These are phyloP conservation scores for Colletotrichum filicis DNA, from an alignment of 2,329 filamentous ascomycete genomes.

Conservation along the genomic window DNA sequence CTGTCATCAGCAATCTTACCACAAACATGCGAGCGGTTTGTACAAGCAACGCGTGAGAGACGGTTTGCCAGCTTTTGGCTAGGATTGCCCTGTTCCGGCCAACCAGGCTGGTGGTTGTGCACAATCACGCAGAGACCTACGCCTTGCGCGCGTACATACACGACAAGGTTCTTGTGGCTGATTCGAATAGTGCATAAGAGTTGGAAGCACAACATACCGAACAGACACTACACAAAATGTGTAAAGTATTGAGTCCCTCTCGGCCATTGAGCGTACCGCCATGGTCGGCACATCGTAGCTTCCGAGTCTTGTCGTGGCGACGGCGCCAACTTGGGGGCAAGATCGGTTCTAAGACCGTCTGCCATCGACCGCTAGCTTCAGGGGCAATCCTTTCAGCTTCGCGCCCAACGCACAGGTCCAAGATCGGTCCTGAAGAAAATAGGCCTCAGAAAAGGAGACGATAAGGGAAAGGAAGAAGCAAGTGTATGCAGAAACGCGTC, in stretches of 20 bases:
- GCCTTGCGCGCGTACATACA: background rate
- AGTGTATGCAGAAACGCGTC: slow-evolving; percentile 7
- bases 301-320: background rate
- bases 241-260: background rate
- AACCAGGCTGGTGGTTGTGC: background rate
- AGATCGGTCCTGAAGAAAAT: slow-evolving; percentile 4
- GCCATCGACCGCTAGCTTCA: slow-evolving; percentile 11
- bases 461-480: background rate
- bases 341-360: slow-evolving; percentile 6
- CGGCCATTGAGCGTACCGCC: background rate
- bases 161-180: background rate
- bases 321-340: background rate
- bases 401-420: background rate
- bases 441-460: background rate
- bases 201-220: background rate
- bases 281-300: background rate
- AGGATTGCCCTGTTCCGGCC: background rate
- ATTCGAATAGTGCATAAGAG: background rate
- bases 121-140: background rate
- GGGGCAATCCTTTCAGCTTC: background rate
- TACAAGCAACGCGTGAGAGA: slow-evolving; percentile 2
- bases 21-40: slow-evolving; percentile 10
- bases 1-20: background rate
- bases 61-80: background rate
- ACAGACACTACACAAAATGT: background rate